Conservation (phyloP, 257 asterid species). For the Sherardia arvensis region DNA sequence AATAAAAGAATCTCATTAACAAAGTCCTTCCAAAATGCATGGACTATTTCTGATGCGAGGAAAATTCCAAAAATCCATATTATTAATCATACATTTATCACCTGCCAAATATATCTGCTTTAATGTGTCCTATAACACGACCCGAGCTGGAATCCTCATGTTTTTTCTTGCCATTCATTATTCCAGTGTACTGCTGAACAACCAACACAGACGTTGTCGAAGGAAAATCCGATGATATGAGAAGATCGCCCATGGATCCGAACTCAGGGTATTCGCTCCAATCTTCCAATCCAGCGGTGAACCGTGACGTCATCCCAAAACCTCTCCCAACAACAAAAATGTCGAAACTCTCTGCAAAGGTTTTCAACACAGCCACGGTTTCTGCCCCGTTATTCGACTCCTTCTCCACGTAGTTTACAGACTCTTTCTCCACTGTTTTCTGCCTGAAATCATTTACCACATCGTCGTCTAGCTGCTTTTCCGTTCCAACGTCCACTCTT, state of each 20-base stretch:
- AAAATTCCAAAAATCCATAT: background rate
- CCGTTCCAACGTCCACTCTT: conserved; percentile 10
- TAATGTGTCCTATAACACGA: background rate
- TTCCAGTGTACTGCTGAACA: conserved; percentile 16
- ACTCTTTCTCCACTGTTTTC: conserved; percentile 1
- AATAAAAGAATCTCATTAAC: too few species aligned
- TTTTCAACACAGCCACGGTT: conserved; percentile 11
- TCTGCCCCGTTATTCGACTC: conserved; percentile 19
- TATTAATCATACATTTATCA: background rate
- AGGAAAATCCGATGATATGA: conserved; percentile 22
- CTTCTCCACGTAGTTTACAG: conserved; percentile 9
- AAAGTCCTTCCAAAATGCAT: too few species aligned
- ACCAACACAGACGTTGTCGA: conserved; percentile 19
- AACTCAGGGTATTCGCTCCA: conserved; percentile 26
- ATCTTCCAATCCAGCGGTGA: conserved; percentile 21
- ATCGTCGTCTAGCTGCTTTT: conserved; percentile 10
- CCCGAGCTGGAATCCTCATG: background rate
- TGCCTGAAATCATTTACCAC: conserved; percentile 8
- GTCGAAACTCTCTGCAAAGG: conserved; percentile 12
- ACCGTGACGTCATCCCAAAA: conserved; percentile 12
- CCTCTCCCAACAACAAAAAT: conserved; percentile 22
- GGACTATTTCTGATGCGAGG: too few species aligned
- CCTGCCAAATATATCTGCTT: background rate
- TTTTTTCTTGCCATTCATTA: background rate
- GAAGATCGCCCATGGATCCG: conserved; percentile 21